Evolutionary conservation across 2,329 filamentous ascomycete species (phyloP).

Genomic region (Fusarium solani-melongenae): DNA sequence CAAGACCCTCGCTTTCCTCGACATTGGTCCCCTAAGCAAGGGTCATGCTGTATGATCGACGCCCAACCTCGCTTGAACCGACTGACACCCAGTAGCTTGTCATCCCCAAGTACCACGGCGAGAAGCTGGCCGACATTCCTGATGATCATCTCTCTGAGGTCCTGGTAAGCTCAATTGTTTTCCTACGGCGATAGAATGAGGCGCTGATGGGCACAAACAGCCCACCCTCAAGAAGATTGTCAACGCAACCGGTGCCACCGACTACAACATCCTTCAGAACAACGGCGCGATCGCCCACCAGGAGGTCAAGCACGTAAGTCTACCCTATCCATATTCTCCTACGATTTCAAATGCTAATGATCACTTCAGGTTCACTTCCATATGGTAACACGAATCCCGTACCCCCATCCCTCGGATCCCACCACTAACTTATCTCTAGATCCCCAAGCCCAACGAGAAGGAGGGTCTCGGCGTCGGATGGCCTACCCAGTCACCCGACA

Average conservation of each 20-base stretch:
- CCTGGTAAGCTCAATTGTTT: constrained; percentile 65
- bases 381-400: constrained; percentile 66
- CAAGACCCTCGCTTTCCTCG: constrained; percentile 93
- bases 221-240: constrained; percentile 83
- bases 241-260: constrained; percentile 75
- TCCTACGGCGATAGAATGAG: no score
- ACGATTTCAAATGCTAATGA: constrained; percentile 1
- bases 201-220: constrained; percentile 36
- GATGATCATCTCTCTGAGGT: constrained; percentile 88
- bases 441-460: constrained; percentile 88
- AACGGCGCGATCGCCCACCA: constrained; percentile 94
- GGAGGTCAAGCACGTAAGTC: constrained; percentile 86
- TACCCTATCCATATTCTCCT: background rate
- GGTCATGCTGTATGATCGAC: constrained; percentile 82
- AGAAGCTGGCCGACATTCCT: constrained; percentile 90
- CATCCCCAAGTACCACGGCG: constrained; percentile 94
- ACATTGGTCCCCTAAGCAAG: constrained; percentile 88
- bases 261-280: constrained; percentile 98
- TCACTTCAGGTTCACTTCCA: constrained; percentile 86
- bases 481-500: constrained; percentile 80
- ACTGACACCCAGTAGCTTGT: constrained; percentile 73
- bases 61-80: background rate
- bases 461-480: constrained; percentile 86
- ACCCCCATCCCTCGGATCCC: background rate
- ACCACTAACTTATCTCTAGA: constrained; percentile 60